These are phyloP conservation scores for Ceratobasidium sp. DNA, from an alignment of 1,284 basidiomycete genomes.

Conservation along the genomic window DNA sequence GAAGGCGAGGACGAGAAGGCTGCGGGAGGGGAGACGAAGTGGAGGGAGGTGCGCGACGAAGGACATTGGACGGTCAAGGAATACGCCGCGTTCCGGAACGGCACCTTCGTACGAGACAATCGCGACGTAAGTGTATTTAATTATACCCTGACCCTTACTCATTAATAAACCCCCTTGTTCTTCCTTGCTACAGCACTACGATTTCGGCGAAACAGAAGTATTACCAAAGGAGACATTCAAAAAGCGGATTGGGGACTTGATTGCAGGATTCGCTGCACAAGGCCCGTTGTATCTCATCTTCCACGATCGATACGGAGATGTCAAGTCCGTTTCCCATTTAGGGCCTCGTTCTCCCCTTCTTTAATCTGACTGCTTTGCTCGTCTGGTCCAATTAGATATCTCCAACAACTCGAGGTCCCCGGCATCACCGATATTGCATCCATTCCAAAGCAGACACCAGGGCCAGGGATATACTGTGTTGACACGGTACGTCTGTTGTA, in stretches of 20 bases:
- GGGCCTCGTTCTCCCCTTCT: background rate
- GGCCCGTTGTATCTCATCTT: constrained; percentile 84
- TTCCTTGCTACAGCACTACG: constrained; percentile 65
- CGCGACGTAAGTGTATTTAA: constrained; percentile 64
- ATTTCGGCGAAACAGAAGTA: constrained; percentile 72
- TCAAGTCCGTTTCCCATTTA: constrained; percentile 66
- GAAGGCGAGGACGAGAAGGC: constrained; percentile 17
- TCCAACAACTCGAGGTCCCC: constrained; percentile 68
- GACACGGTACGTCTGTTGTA: constrained; percentile 68
- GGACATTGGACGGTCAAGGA: constrained; percentile 79
- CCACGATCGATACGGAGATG: constrained; percentile 79
- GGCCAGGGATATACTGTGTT: constrained; percentile 71
- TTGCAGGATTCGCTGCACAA: constrained; percentile 60
- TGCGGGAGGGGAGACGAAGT: constrained; percentile 25
- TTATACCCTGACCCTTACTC: background rate
- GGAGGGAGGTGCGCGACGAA: constrained; percentile 39
- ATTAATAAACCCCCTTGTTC: background rate
- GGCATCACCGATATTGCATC: constrained; percentile 67
- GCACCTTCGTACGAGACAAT: constrained; percentile 71
- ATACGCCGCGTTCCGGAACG: constrained; percentile 68
- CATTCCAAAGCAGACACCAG: constrained; percentile 68
- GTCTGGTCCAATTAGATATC: constrained; percentile 58
- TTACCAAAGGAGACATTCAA: constrained; percentile 68
- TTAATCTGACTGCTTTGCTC: background rate
- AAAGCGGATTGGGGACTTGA: constrained; percentile 64